These are phyloP conservation scores for Sapria himalayana DNA, from an alignment of 345 rosid genomes.

Conservation along the genomic window DNA sequence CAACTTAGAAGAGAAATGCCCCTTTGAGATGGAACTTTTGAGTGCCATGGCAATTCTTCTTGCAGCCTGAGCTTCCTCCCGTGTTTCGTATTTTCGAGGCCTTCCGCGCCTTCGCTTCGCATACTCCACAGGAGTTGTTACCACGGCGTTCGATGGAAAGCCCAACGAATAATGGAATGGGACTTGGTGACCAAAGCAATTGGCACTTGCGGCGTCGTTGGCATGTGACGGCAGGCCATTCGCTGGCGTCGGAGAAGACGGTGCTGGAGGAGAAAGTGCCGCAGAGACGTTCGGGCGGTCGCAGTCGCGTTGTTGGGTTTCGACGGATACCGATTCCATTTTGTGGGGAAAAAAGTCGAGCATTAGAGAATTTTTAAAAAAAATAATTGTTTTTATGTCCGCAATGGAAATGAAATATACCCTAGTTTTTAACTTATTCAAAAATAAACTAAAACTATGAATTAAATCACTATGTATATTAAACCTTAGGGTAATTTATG, in stretches of 20 bases:
- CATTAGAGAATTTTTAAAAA: too few relatives aligned
- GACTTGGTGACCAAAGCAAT: not conserved
- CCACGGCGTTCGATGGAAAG: slow-evolving; percentile 36
- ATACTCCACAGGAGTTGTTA: slow-evolving; percentile 29
- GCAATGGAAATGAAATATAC: too few relatives aligned
- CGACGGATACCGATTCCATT: not conserved
- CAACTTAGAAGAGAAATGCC: too few relatives aligned
- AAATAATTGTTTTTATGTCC: too few relatives aligned
- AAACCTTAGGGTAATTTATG: too few relatives aligned
- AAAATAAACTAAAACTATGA: too few relatives aligned
- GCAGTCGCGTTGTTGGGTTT: not conserved
- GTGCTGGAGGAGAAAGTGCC: not conserved
- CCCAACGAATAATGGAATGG: too few relatives aligned
- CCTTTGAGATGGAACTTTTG: slow-evolving; percentile 1
- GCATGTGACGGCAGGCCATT: not conserved
- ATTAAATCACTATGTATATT: too few relatives aligned
- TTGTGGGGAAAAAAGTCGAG: not conserved
- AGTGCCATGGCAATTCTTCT: slow-evolving; percentile 37
- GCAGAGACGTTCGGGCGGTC: not conserved
- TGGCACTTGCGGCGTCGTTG: not conserved
- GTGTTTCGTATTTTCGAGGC: slow-evolving; percentile 91
- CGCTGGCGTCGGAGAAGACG: not conserved
- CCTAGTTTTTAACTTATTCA: too few relatives aligned
- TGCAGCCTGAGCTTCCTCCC: slow-evolving; percentile 77
- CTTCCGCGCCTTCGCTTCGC: slow-evolving; percentile 73